Evolutionary conservation across 2,329 filamentous ascomycete genomes (phyloP).

Genomic region (Claviceps cyperi): DNA sequence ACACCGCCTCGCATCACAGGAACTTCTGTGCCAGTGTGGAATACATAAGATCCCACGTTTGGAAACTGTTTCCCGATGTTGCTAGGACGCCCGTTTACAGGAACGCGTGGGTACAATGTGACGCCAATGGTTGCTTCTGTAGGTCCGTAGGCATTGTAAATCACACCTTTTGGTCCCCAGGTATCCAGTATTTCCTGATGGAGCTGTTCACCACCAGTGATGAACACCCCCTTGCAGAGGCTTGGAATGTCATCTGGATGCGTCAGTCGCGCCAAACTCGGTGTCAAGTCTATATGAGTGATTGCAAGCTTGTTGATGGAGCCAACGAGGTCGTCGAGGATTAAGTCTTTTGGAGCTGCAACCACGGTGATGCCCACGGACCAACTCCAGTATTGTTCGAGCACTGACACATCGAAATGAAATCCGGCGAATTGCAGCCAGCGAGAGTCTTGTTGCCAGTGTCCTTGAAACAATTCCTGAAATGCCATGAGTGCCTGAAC

Average conservation of each 20-base stretch:
- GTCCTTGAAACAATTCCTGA: constrained; percentile 57
- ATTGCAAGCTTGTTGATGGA: constrained; percentile 60
- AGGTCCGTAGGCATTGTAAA: constrained; percentile 87
- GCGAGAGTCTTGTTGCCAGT: constrained; percentile 59
- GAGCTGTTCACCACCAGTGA: constrained; percentile 78
- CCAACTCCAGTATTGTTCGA: constrained; percentile 96
- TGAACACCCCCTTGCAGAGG: constrained; percentile 73
- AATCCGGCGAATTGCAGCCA: constrained; percentile 92
- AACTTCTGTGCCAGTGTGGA: constrained; percentile 51
- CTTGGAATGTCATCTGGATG: constrained; percentile 69
- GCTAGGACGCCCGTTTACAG: constrained; percentile 60
- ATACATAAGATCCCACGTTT: constrained; percentile 74
- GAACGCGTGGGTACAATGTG: constrained; percentile 77
- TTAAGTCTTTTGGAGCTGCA: constrained; percentile 66
- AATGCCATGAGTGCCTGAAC: constrained; percentile 86
- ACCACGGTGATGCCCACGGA: constrained; percentile 76
- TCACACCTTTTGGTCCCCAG: constrained; percentile 67
- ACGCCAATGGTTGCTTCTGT: constrained; percentile 89
- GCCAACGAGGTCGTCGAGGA: constrained; percentile 67
- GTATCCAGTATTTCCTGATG: constrained; percentile 78
- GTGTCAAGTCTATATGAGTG: constrained; percentile 85
- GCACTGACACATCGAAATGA: constrained; percentile 84
- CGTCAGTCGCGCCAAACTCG: constrained; percentile 66
- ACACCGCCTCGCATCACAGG: constrained; percentile 67
- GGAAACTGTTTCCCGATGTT: constrained; percentile 81